Base-by-base conservation (phyloP, 2,329 filamentous ascomycete species). In the Hypomyces rosellus region DNA sequence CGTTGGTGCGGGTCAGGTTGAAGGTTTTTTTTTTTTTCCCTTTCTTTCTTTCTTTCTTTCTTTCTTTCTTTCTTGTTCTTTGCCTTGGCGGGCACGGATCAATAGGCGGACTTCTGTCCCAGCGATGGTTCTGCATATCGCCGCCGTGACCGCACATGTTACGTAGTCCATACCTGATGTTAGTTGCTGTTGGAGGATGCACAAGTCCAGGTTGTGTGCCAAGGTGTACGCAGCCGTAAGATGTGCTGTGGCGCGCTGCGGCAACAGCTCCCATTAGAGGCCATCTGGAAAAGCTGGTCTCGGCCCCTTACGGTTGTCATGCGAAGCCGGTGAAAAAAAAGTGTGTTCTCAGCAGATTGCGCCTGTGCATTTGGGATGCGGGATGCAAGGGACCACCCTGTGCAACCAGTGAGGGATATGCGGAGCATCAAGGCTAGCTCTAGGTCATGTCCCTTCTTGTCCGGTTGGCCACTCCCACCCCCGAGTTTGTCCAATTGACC, bases 61-160 rank as follows among this genome's bases (percentile, higher is more conserved):
- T 47, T 47, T 33, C 9, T 30, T 30, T 30, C 25, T 30, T 8
- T 30, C 25, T 30, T 30, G 25, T 30, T 30, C 9, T 30, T 8
- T 11, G 44, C 15, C 49, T 51, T 51, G 49, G 39, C 49, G 34
- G 42, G 44, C 39, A 51, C 49, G 49, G 49, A 51, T 51, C 49
- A 51, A 44, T 46, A 50, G 45, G 34, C 44, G 44, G 34, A 44
- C 43, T 43, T n/a, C 36, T 18, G 6, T 20, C 34, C 34, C 48
- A 44, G 41, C 18, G 16, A 18, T 20, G 39, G 30, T 42, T 43
- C 30, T 33, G 36, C 16, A 14, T 38, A 38, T 38, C 36, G 13
- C 16, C 36, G 13, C 16, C 36, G 13, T 38, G 4, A 30, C 25
- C 25, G 9, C 25, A 30, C 25, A 30, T 30, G 25, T 30, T 38